Conservation (phyloP, 129 eudicot genomes). For the Solidago caesia region DNA sequence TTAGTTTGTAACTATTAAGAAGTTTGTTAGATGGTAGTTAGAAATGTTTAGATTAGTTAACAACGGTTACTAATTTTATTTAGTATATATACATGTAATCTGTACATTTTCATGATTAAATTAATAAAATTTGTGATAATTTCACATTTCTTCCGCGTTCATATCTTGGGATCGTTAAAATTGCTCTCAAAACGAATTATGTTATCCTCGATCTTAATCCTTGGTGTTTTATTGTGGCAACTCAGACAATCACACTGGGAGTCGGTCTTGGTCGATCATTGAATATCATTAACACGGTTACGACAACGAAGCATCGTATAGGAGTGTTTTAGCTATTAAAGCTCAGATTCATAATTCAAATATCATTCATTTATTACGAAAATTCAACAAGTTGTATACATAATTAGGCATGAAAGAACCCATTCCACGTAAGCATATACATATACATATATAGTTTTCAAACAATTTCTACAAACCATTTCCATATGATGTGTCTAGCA, state of each 20-base stretch:
- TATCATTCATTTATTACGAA: not conserved
- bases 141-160: too few species aligned
- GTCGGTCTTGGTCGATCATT: not conserved
- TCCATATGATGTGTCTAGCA: too few species aligned
- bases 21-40: too few species aligned
- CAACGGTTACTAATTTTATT: too few species aligned
- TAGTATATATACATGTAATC: too few species aligned
- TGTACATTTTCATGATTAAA: too few species aligned
- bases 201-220: not conserved
- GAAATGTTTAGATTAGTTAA: too few species aligned
- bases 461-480: too few species aligned
- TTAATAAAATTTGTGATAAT: too few species aligned
- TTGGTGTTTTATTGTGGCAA: not conserved
- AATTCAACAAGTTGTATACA: not conserved
- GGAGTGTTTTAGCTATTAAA: slow-evolving; percentile 3
- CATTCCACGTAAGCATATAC: not conserved
- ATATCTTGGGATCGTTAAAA: not conserved
- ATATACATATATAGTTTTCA: too few species aligned
- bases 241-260: not conserved
- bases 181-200: not conserved
- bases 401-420: not conserved
- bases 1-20: too few species aligned
- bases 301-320: too few species aligned
- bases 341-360: not conserved
- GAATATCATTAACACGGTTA: not conserved